Percentiles rank a stretch among this genome's conserved stretches.
Evolutionary conservation across 768 basidiomycete genomes (phyloP).

Genomic region (Mycena crocata): DNA sequence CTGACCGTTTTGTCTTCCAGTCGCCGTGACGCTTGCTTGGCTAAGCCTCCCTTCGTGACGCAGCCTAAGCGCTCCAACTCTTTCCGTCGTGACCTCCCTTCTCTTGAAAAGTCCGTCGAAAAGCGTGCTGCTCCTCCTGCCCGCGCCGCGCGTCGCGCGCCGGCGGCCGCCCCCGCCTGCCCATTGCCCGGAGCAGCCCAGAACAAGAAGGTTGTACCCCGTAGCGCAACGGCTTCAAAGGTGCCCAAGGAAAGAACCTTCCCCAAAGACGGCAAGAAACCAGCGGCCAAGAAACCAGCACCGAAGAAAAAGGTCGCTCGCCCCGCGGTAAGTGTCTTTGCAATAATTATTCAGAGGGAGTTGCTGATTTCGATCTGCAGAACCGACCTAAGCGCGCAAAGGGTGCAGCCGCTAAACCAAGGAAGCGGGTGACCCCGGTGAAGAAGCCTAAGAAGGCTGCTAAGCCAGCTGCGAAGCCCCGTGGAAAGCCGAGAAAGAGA

Average conservation of each 20-base stretch:
- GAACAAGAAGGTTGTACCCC: background rate
- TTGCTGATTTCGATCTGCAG: no score
- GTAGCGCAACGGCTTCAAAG: background rate
- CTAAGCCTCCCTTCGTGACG: no score
- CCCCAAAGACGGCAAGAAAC: background rate
- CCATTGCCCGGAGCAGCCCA: background rate
- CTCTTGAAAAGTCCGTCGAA: no score
- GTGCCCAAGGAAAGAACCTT: background rate
- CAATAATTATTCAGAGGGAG: no score
- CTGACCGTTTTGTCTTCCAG: no score
- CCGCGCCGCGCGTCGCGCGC: background rate
- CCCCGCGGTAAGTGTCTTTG: background rate
- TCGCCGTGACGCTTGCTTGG: no score
- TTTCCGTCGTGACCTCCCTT: no score
- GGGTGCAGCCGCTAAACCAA: background rate
- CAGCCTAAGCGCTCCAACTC: no score
- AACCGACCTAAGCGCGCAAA: background rate
- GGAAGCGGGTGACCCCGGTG: background rate
- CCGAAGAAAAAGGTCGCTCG: background rate
- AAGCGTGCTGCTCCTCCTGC: background rate
- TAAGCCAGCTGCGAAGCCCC: background rate
- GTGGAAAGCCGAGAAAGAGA: no score
- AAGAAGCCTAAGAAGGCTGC: slow-evolving; percentile 5
- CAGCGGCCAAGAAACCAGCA: background rate
- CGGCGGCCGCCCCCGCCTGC: background rate